Evolutionary conservation across 441 rosid species (phyloP), one percentile per base, ranked within the genome.

Genomic region (Corymbia calophylla): DNA sequence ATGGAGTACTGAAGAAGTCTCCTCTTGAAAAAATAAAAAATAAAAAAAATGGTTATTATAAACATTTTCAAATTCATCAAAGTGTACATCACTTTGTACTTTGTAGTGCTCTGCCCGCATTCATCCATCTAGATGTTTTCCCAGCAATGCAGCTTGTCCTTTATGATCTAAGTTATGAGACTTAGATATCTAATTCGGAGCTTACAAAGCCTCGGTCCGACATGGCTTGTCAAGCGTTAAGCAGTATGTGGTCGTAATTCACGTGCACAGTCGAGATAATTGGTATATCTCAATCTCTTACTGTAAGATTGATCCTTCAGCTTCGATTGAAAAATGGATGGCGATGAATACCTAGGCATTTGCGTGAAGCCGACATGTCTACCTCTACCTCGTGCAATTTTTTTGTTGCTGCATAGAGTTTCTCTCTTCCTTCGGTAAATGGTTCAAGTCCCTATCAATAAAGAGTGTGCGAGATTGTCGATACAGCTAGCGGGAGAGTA

Each of bases 221-320:
- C 10, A 0, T 1, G 51, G 4, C 5, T 39, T 39, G 9, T 11
- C 17, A 1, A 21, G 29, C 4, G 0, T 10, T 21, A 1, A 5
- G 15, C 27, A 70, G 1, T 12, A 19, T 2, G 3, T 23, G 29
- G 9, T 23, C n/a, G 10, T 21, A 23, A 21, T 77, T 23, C n/a
- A 12, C 10, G 0, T 2, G 51, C 51, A 39, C 8, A 0, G 3
- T 32, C 13, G 44, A 31, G 14, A 68, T 19, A 0, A 73, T 21
- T 0, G 82, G 82, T 1, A 0, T 6, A 73, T 73, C n/a, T 47
- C 23, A 39, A 17, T 39, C 17, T 73, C 17, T 1, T 39, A 12
- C 84, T 5, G 4, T 29, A 73, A 21, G 49, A 73, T 39, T 18
- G 49, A 73, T 39, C n/a, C 84, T 31, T 8, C 64, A 25, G 12